phyloP scores from a whole-genome alignment of 1,284 basidiomycete genomes.

The Mycena sp. region DNA sequence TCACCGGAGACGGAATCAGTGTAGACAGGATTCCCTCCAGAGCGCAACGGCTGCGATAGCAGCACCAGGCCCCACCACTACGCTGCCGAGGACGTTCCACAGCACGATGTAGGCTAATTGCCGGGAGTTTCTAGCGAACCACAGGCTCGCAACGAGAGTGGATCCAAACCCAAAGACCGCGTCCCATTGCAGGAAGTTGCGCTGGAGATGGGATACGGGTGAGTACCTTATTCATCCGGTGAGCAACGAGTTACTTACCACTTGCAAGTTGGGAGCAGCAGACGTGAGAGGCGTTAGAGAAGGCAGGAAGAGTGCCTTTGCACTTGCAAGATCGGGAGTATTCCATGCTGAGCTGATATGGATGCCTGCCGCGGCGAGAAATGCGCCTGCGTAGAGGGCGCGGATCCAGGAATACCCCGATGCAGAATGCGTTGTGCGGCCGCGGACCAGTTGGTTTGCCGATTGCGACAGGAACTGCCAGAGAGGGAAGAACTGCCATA shows the following conservation, averaged over 20 bases:
- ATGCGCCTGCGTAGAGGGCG: constrained; percentile 43
- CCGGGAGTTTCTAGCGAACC: constrained; percentile 47
- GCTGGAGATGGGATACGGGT: constrained; percentile 21
- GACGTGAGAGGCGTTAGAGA: constrained; percentile 31
- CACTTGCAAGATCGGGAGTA: constrained; percentile 21
- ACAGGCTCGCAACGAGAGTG: constrained; percentile 50
- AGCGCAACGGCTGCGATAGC: constrained; percentile 50
- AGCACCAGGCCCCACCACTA: constrained; percentile 54
- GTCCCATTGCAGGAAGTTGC: constrained; percentile 59
- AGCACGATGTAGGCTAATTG: constrained; percentile 38
- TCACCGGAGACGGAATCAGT: not conserved
- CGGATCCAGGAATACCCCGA: constrained; percentile 50
- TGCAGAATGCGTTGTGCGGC: constrained; percentile 34
- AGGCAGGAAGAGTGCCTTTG: constrained; percentile 41
- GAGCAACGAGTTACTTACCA: too few species aligned
- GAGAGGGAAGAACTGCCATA: constrained; percentile 57
- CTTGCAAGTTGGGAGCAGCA: constrained; percentile 29
- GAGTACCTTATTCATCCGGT: too few species aligned
- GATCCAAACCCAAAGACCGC: constrained; percentile 45
- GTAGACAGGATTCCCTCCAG: constrained; percentile 50
- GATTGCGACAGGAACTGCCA: constrained; percentile 41
- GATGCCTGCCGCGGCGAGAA: constrained; percentile 46
- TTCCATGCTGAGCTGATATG: constrained; percentile 41
- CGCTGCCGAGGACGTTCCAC: constrained; percentile 48
- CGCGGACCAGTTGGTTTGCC: constrained; percentile 40